Conservation (phyloP, 2,329 filamentous ascomycete genomes). For the Ambrosiella beaveri region DNA sequence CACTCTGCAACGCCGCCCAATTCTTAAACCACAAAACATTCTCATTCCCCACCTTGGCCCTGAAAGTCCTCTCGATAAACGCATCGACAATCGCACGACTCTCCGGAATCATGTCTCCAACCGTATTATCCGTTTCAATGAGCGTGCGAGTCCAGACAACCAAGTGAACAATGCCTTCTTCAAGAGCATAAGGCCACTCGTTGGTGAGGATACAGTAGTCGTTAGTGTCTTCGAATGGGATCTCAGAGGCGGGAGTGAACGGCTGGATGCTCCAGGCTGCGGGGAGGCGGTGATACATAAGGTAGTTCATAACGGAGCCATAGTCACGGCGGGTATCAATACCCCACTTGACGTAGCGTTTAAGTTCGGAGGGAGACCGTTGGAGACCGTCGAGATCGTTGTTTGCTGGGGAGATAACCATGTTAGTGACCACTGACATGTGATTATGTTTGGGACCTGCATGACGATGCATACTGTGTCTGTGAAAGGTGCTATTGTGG, state of each 20-base stretch:
- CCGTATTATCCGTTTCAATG: conserved; percentile 52
- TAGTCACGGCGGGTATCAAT: conserved; percentile 51
- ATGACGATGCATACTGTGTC: too few relatives aligned
- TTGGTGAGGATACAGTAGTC: conserved; percentile 63
- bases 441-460: not conserved
- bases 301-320: conserved; percentile 64
- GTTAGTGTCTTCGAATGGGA: conserved; percentile 35
- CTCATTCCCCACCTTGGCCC: conserved; percentile 32
- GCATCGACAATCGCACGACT: conserved; percentile 45
- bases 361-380: conserved; percentile 62
- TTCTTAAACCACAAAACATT: conserved; percentile 87
- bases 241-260: conserved; percentile 31
- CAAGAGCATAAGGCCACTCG: conserved; percentile 84
- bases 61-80: conserved; percentile 57
- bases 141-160: conserved; percentile 82
- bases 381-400: conserved; percentile 59
- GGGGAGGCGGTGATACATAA: conserved; percentile 54
- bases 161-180: conserved; percentile 52
- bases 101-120: conserved; percentile 54
- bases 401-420: conserved; percentile 20
- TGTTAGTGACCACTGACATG: not conserved
- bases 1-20: conserved; percentile 75
- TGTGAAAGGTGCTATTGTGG: too few relatives aligned
- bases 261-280: conserved; percentile 45
- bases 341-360: conserved; percentile 65